Base-by-base conservation (phyloP, 148 eudicot genomes). In the Camellia sinensis region DNA sequence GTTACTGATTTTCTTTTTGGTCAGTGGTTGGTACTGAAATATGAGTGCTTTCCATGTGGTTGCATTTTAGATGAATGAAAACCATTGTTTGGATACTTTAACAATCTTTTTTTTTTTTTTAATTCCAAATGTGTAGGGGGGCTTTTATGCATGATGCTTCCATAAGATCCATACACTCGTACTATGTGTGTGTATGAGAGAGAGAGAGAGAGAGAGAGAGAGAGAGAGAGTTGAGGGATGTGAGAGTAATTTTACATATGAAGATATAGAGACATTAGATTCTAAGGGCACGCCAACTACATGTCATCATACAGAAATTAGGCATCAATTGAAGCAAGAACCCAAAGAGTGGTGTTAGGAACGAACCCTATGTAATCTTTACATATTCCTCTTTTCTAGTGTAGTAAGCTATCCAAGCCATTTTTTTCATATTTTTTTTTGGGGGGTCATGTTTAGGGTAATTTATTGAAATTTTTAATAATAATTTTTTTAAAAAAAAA, bases 251-350 rank as follows among this genome's bases (percentile, higher is more conserved):
- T 29, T 44, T 14, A 70, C 74, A 70, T 45, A n/a, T 70, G 74
- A 29, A 29, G 37, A 29, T 29, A 29, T 29, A 29, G 37, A 29
- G 50, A 46, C 46, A 70, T 70, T 56, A 70, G n/a, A 45, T 6
- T 70, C 29, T 7, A 3, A 11, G 18, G 59, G n/a, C 75, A 72
- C n/a, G 62, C 75, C 61, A 14, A 19, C 60, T 50, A 72, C 75
- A 72, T 72, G 37, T 21, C 40, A 72, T 53, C 18, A 72, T 53
- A 18, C 14, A 72, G 43, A 5, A 21, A 11, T 14, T 21, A 52
- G 61, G 43, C n/a, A 22, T 72, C 75, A 72, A 72, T 12, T 21
- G 61, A 53, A 61, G 75, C 71, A 71, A 71, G 29, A 46, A 71
- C 73, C 73, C 54, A 17, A 22, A 70, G 29, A 48, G n/a, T 44